These are phyloP conservation scores for Cercophora sp. DNA, from an alignment of 495 filamentous ascomycete species.

Conservation along the genomic window DNA sequence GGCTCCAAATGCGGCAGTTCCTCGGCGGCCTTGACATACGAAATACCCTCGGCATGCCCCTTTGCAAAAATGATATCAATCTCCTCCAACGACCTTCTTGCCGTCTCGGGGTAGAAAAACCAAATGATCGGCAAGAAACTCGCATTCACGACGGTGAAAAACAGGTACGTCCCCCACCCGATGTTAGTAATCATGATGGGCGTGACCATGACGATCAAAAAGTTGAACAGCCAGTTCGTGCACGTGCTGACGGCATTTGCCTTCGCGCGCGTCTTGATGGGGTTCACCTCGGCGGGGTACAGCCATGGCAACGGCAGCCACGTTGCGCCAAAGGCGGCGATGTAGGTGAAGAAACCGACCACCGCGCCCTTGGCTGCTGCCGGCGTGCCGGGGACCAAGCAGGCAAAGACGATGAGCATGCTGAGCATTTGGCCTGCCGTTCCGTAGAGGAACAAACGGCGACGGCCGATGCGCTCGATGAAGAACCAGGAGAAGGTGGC, in stretches of 20 bases:
- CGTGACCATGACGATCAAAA: slow-evolving; percentile 75
- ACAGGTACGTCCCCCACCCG: slow-evolving; percentile 72
- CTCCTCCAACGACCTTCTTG: slow-evolving; percentile 66
- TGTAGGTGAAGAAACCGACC: slow-evolving; percentile 76
- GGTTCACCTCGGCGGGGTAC: slow-evolving; percentile 66
- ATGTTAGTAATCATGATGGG: slow-evolving; percentile 67
- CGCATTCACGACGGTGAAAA: slow-evolving; percentile 70
- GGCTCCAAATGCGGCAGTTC: slow-evolving; percentile 64
- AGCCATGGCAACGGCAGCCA: slow-evolving; percentile 71
- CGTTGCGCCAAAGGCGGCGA: slow-evolving; percentile 70
- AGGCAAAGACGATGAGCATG: slow-evolving; percentile 74
- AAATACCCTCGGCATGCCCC: slow-evolving; percentile 69
- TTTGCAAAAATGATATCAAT: slow-evolving; percentile 79
- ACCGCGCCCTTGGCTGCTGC: slow-evolving; percentile 63
- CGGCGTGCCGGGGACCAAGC: slow-evolving; percentile 56
- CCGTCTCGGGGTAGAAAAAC: slow-evolving; percentile 75
- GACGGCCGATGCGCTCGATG: slow-evolving; percentile 68
- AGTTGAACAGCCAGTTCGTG: slow-evolving; percentile 80
- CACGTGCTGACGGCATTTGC: slow-evolving; percentile 74
- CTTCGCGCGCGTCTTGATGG: slow-evolving; percentile 68
- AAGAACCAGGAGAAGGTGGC: slow-evolving; percentile 77
- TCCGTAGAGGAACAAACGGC: slow-evolving; percentile 67
- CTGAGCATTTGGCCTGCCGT: slow-evolving; percentile 63
- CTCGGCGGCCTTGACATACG: slow-evolving; percentile 65
- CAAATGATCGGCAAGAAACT: slow-evolving; percentile 69